phyloP scores from a whole-genome alignment of 2,329 filamentous ascomycete species.

The Beauveria asiatica region DNA sequence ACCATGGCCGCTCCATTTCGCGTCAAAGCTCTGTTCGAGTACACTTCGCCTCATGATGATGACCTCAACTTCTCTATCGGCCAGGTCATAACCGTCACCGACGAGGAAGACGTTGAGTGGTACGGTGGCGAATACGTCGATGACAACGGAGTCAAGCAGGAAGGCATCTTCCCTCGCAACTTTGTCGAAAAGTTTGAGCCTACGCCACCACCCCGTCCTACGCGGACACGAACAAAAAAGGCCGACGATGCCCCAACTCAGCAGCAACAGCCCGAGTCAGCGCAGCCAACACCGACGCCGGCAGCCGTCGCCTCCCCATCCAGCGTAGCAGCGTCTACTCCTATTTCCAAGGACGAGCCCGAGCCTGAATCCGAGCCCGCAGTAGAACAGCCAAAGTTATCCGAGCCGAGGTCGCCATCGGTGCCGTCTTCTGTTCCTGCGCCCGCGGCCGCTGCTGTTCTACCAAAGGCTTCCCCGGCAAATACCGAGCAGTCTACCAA shows the following conservation, averaged over 20 bases:
- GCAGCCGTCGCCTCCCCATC: slow-evolving; percentile 10
- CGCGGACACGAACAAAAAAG: slow-evolving; percentile 63
- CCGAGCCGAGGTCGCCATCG: slow-evolving; percentile 26
- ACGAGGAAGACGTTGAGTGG: slow-evolving; percentile 90
- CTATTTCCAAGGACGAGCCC: slow-evolving; percentile 24
- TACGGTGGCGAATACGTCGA: slow-evolving; percentile 83
- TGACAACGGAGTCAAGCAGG: slow-evolving; percentile 61
- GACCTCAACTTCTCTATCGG: slow-evolving; percentile 80
- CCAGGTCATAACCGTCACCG: slow-evolving; percentile 89
- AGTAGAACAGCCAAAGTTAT: neutral
- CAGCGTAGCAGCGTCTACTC: slow-evolving; percentile 22
- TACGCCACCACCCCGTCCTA: slow-evolving; percentile 76
- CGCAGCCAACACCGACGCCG: slow-evolving; percentile 15
- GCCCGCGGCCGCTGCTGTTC: slow-evolving; percentile 19
- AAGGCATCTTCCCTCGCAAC: slow-evolving; percentile 90
- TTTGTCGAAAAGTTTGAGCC: slow-evolving; percentile 97
- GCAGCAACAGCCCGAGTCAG: slow-evolving; percentile 25
- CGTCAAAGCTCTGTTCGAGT: slow-evolving; percentile 94
- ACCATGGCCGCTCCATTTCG: slow-evolving; percentile 75
- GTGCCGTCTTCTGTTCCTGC: slow-evolving; percentile 19
- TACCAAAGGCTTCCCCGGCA: slow-evolving; percentile 22
- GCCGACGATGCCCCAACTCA: slow-evolving; percentile 1
- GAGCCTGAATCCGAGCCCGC: slow-evolving; percentile 20
- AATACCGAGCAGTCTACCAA: slow-evolving; percentile 24
- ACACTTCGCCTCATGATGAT: slow-evolving; percentile 85